Evolutionary conservation across 2,329 filamentous ascomycete species (phyloP), one percentile per base, ranked within the genome.

Genomic region (Chaetomiaceae sp.): DNA sequence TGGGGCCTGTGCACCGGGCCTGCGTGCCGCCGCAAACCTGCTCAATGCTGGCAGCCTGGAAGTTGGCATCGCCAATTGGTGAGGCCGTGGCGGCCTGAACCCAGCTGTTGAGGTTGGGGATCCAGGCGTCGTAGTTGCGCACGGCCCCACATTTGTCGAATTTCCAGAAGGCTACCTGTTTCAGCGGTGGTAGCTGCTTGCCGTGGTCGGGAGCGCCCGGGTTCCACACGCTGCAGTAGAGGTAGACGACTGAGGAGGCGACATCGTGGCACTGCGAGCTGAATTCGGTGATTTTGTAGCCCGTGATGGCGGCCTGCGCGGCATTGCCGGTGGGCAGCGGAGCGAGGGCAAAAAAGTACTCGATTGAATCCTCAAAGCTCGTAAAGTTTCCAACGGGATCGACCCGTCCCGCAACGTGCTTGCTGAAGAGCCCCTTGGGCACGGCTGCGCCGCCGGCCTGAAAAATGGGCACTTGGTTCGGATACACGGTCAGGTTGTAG

Each of bases 121-220:
- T 65, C 60, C 63, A 69, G 18, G 68, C 68, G 52, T 72, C 68
- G 51, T 70, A 72, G 24, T 65, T 61, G 11, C 64, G 48, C 10
- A 72, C 67, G 14, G 62, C 65, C 33, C 72, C 71, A 4, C 61
- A 50, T 2, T 66, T 59, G 47, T 73, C 68, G 48, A 75, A 69
- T 26, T 63, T 65, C 68, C 70, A 75, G 50, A 73, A 75, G 0
- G 68, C 66, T 10, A 70, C 52, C 50, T 63, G 65, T 53, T 67
- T 68, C 34, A 68, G 52, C 10, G 61, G 62, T 9, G 61, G 56
- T 6, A 67, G 45, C 6, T 55, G 50, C 41, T 61, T 59, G 8
- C 60, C 63, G 36, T 65, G 47, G 30, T 64, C 54, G 2, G 59
- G 52, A 2, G 43, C 49, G n/a, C 58, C 60, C 2, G 58, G 58